Evolutionary conservation across 805 yeast species (phyloP), one percentile per base, ranked within the genome.

Genomic region (Yarrowia phangngaensis): DNA sequence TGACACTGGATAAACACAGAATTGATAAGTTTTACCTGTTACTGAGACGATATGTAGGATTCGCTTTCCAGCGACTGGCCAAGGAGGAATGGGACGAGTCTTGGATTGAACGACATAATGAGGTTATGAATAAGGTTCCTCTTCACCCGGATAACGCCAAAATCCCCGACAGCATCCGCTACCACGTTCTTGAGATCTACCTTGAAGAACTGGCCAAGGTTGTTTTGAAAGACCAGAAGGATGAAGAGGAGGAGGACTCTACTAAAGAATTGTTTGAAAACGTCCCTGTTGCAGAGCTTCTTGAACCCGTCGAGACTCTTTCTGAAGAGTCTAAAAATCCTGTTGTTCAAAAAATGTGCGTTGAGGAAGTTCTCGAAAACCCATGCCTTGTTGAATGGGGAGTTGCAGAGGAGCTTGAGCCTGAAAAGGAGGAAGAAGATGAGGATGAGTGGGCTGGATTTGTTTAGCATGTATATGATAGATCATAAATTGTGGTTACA

Each of bases 21-120:
- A 63, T 89, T 49, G 96, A 92, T 66, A 92, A 92, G 67, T 92
- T 74, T 65, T 78, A 84, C 57, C 66, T 89, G 66, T 69, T 92
- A 56, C 74, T 89, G 54, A 80, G 98, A 71, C 74, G 88, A 59
- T 83, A 80, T 6, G 65, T 86, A 19, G 76, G 78, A 54, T 82
- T 78, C 58, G 78, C 76, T 56, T 70, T 92, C 56, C 71, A 69
- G 55, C 74, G 79, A 56, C 67, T 89, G 27, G 63, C 70, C 43
- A 52, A 58, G 2, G 71, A 75, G 50, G 62, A 72, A 2, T 88
- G 90, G 87, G 71, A 75, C 50, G 64, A 58, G 7, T 58, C 64
- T 3, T 57, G 75, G 34, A 70, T 85, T 2, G 66, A 55, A 19
- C 53, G 50, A 13, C 56, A 71, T 52, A 63, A 58, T 38, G 62